Conservation (phyloP, 192 early-diverging fungal species). For the Backusella mclennaniae region DNA sequence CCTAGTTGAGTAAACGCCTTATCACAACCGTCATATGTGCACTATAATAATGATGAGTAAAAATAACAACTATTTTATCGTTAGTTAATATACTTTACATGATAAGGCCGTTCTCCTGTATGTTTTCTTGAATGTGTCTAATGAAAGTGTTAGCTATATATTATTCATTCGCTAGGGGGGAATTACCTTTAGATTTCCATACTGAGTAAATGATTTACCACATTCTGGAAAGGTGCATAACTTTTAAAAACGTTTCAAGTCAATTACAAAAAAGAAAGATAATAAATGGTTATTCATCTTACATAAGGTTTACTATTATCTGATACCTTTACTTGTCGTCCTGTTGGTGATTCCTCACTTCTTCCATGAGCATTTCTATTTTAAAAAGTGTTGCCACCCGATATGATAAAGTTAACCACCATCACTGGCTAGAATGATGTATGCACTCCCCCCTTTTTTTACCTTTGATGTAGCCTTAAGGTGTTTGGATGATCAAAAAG, state of each 20-base stretch:
- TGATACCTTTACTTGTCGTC: not conserved
- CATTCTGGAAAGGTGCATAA: conserved; percentile 6
- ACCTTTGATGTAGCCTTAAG: not conserved
- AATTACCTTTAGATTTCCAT: conserved; percentile 10
- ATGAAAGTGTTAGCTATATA: not conserved
- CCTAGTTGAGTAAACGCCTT: conserved; percentile 21
- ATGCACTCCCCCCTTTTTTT: not conserved
- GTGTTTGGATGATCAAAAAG: not conserved
- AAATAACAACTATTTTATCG: no score
- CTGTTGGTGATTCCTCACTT: not conserved
- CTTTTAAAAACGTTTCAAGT: not conserved
- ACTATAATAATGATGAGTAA: not conserved
- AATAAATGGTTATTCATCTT: conserved; percentile 3
- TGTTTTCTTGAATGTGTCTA: conserved; percentile 24
- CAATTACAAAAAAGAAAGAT: not conserved
- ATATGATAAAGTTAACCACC: no score
- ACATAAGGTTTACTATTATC: conserved; percentile 9
- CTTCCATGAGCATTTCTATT: not conserved
- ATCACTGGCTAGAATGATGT: no score
- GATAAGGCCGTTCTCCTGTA: conserved; percentile 19
- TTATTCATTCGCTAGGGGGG: not conserved
- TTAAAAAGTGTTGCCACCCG: not conserved
- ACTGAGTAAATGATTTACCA: conserved; percentile 11
- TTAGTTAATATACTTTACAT: not conserved
- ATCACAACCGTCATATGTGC: conserved; percentile 10